Conservation (phyloP, 2,329 filamentous ascomycete genomes). For the Zalaria sp. region DNA sequence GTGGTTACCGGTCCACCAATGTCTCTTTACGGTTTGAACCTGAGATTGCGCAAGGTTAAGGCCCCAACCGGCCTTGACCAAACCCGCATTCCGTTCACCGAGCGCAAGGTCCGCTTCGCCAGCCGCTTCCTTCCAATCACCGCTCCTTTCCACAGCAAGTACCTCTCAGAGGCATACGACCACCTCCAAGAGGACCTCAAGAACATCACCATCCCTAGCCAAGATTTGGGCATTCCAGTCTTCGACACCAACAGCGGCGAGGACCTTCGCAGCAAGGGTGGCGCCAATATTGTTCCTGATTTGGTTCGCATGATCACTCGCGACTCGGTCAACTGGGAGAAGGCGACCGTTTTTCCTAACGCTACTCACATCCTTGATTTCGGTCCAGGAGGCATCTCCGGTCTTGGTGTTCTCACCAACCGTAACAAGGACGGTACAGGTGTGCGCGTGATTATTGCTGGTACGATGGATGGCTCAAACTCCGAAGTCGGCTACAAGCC, state of each 20-base stretch:
- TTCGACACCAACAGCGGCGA: constrained; percentile 82
- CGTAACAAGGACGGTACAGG: constrained; percentile 98
- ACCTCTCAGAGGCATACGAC: constrained; percentile 67
- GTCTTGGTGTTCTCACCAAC: constrained; percentile 89
- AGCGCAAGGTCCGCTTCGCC: constrained; percentile 91
- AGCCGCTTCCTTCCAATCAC: constrained; percentile 97
- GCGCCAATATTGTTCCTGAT: constrained; percentile 68
- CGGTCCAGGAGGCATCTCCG: constrained; percentile 90
- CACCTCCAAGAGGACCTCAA: constrained; percentile 80
- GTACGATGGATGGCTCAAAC: constrained; percentile 81
- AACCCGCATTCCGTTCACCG: constrained; percentile 82
- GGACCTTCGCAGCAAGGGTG: constrained; percentile 57
- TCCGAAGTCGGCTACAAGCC: constrained; percentile 93
- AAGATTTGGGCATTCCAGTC: constrained; percentile 67
- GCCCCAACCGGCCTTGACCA: constrained; percentile 95
- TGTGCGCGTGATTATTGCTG: constrained; percentile 88
- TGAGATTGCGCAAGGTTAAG: constrained; percentile 92
- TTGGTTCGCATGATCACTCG: constrained; percentile 88
- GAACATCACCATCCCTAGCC: constrained; percentile 60
- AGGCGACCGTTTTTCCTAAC: constrained; percentile 75
- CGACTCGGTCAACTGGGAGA: constrained; percentile 92
- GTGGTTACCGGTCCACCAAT: constrained; percentile 94
- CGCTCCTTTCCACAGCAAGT: constrained; percentile 94
- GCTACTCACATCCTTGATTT: constrained; percentile 96
- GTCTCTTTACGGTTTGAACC: constrained; percentile 89